phyloP scores from a whole-genome alignment of 2,329 filamentous ascomycete genomes.

The Emergomyces orientalis region DNA sequence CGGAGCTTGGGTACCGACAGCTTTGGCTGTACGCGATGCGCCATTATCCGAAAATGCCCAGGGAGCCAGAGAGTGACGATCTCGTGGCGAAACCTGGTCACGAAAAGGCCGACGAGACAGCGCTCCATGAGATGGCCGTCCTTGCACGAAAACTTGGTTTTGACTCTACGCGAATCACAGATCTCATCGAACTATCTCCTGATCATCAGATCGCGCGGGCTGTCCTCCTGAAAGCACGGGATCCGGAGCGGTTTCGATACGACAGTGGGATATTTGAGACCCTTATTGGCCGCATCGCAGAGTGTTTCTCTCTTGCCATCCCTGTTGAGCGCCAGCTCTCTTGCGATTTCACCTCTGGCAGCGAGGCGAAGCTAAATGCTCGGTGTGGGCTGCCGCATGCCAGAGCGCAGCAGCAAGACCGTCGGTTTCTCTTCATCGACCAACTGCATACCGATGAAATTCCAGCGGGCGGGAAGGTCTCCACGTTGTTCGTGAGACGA shows the following conservation, averaged over 20 bases:
- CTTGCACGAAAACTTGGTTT: slow-evolving; percentile 19
- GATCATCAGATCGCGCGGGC: slow-evolving; percentile 18
- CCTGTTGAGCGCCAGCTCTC: neutral
- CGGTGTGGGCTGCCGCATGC: slow-evolving; percentile 14
- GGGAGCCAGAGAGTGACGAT: neutral
- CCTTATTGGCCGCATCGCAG: slow-evolving; percentile 12
- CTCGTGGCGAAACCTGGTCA: neutral
- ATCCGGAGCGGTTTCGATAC: slow-evolving; percentile 17
- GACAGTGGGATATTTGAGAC: slow-evolving; percentile 14
- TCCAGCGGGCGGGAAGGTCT: slow-evolving; percentile 10
- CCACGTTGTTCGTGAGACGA: slow-evolving; percentile 17
- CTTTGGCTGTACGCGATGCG: neutral
- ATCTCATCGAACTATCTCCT: slow-evolving; percentile 15
- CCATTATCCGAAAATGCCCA: neutral
- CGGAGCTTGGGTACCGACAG: neutral
- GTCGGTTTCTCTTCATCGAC: slow-evolving; percentile 20
- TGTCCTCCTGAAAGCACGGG: slow-evolving; percentile 19
- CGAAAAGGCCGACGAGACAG: neutral
- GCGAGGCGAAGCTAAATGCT: slow-evolving; percentile 13
- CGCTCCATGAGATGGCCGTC: slow-evolving; percentile 14
- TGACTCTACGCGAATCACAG: slow-evolving; percentile 15
- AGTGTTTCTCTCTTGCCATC: neutral
- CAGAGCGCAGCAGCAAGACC: slow-evolving; percentile 14
- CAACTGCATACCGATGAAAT: slow-evolving; percentile 13
- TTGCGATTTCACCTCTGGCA: neutral